Evolutionary conservation across 352 stramenopile species (phyloP), one percentile per base, ranked within the genome.

Genomic region (Phytophthora rubi): DNA sequence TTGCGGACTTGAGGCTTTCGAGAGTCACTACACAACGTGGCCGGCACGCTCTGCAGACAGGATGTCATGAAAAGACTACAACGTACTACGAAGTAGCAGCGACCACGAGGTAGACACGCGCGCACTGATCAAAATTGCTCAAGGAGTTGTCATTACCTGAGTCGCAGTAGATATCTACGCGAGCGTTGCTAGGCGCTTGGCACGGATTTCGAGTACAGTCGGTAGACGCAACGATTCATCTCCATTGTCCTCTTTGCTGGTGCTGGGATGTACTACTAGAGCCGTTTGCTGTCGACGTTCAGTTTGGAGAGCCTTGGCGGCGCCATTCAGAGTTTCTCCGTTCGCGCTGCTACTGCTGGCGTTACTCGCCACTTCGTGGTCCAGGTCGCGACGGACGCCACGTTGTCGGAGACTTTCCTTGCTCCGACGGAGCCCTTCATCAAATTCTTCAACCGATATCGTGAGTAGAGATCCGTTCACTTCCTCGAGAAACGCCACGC

Each of bases 401-500:
- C 42, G 57, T 28, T 52, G 9, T 45, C 51, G 15, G 1, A 70
- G 53, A 55, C 9, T 52, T 44, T 81, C 59, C 60, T 83, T 88
- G 44, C 70, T 84, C 44, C 58, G 52, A 52, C 53, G 55, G 13
- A 95, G 48, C 9, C 81, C 86, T 51, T 83, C 67, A 9, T 94
- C 80, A 55, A 96, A 96, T 30, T 94, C 88, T 28, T 93, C 82
- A 0, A 76, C 59, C 0, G 82, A 85, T 48, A 96, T 96, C 0
- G 84, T 94, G 6, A 96, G 75, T 15, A 81, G 65, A 9, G 85
- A 85, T 8, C 82, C 81, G 59, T 94, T 82, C 18, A 94, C 77
- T 28, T 93, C 79, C 42, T 96, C 88, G 0, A 96, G 51, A 45
- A 96, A 96, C 8, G 83, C 84, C 2, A 96, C 75, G 44, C 82